Conservation (phyloP, 805 yeast species). For the Yarrowia bubula region DNA sequence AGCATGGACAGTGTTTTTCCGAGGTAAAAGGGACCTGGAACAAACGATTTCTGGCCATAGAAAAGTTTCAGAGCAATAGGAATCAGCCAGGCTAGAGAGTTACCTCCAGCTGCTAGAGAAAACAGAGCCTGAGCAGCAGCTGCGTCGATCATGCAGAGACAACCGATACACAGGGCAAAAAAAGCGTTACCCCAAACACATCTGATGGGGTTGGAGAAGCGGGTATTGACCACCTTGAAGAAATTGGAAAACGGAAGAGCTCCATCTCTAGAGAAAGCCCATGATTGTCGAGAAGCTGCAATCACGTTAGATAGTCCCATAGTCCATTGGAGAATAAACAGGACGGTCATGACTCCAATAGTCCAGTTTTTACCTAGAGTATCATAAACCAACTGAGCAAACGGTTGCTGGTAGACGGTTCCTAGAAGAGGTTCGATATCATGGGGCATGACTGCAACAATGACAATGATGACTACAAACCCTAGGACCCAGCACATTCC, state of each 20-base stretch:
- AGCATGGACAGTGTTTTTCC: background rate
- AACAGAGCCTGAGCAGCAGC: background rate
- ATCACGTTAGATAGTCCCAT: background rate
- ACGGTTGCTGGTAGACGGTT: background rate
- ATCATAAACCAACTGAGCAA: background rate
- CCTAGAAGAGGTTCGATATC: background rate
- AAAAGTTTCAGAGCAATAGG: background rate
- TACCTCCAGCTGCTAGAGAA: background rate
- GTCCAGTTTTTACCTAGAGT: background rate
- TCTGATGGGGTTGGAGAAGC: background rate
- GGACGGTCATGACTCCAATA: background rate
- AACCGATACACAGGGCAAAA: background rate
- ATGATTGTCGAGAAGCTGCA: background rate
- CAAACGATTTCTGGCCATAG: background rate
- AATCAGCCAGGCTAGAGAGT: background rate
- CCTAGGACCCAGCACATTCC: conserved; percentile 1
- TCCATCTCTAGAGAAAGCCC: background rate
- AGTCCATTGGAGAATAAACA: background rate
- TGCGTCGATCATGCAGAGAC: background rate
- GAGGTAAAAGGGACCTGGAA: background rate
- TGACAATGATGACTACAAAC: background rate
- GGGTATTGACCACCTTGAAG: background rate
- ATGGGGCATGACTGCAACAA: background rate
- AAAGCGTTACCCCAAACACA: conserved; percentile 6
- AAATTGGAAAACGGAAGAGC: background rate